These are phyloP conservation scores for Neurospora cerealis DNA, from an alignment of 495 filamentous ascomycete genomes.

Conservation along the genomic window DNA sequence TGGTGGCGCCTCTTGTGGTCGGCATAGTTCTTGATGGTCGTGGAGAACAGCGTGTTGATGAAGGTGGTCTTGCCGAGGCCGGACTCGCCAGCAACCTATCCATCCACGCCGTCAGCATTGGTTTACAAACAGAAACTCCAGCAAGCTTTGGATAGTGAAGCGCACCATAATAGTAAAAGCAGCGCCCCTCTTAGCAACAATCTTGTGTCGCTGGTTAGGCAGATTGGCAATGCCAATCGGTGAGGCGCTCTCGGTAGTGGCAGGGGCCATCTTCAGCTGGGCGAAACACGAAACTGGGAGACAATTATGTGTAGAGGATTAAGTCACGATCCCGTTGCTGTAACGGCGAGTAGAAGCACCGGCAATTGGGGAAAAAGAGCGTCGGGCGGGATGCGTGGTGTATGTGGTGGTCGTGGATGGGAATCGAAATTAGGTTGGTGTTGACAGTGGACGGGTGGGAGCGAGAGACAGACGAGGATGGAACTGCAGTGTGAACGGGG, in stretches of 20 bases:
- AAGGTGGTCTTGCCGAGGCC: conserved; percentile 98
- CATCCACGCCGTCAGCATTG: conserved; percentile 21
- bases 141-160: neutral
- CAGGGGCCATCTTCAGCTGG: conserved; percentile 54
- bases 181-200: conserved; percentile 97
- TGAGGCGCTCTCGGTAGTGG: conserved; percentile 73
- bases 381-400: neutral
- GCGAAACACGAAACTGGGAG: conserved; percentile 2
- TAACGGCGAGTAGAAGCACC: conserved; percentile 6
- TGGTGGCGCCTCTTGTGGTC: conserved; percentile 97
- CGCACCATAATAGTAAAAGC: conserved; percentile 98
- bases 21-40: conserved; percentile 99
- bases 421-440: conserved; percentile 14
- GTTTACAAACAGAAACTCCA: neutral
- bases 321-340: conserved; percentile 7
- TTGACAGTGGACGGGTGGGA: conserved; percentile 14
- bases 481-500: neutral
- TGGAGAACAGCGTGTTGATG: conserved; percentile 99
- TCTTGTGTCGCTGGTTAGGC: conserved; percentile 98
- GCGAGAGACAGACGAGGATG: conserved; percentile 7
- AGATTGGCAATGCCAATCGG: conserved; percentile 99
- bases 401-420: neutral
- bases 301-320: conserved; percentile 4
- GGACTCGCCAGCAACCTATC: conserved; percentile 92
- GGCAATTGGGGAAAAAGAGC: conserved; percentile 9